phyloP scores from a whole-genome alignment of 768 basidiomycete species.

The Hirschioporus abietinus region DNA sequence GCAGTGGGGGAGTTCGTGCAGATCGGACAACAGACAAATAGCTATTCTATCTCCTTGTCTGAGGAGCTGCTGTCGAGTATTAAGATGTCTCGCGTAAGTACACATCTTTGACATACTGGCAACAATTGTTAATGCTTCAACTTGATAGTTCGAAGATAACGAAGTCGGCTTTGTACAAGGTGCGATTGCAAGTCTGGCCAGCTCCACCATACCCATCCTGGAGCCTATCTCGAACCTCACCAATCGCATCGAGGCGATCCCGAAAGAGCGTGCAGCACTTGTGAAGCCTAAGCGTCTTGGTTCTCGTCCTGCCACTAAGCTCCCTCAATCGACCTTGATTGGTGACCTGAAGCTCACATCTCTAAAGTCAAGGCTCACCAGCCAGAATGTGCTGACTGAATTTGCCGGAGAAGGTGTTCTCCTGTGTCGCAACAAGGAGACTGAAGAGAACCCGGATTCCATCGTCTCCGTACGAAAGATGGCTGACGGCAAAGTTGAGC shows the following conservation, averaged over 20 bases:
- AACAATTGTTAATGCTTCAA: not conserved
- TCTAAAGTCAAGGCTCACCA: slow-evolving; percentile 73
- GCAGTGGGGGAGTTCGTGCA: slow-evolving; percentile 68
- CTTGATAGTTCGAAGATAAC: slow-evolving; percentile 89
- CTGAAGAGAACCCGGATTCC: slow-evolving; percentile 43
- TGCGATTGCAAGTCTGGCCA: slow-evolving; percentile 77
- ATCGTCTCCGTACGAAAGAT: slow-evolving; percentile 84
- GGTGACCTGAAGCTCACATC: slow-evolving; percentile 92
- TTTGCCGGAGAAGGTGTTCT: slow-evolving; percentile 97
- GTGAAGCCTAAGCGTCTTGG: slow-evolving; percentile 36
- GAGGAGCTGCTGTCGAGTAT: slow-evolving; percentile 78
- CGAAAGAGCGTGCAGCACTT: slow-evolving; percentile 27
- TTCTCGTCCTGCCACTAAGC: slow-evolving; percentile 54
- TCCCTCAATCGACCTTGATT: slow-evolving; percentile 93
- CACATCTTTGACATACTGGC: not conserved
- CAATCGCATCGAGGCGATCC: slow-evolving; percentile 6
- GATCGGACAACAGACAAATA: slow-evolving; percentile 95
- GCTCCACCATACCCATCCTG: slow-evolving; percentile 83
- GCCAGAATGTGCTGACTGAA: slow-evolving; percentile 81
- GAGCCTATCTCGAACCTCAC: slow-evolving; percentile 49
- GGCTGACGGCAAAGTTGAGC: slow-evolving; percentile 75
- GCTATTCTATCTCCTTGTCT: slow-evolving; percentile 89
- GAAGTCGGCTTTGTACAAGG: slow-evolving; percentile 93
- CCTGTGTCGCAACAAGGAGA: slow-evolving; percentile 56
- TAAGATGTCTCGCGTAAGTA: slow-evolving; percentile 80